These are phyloP conservation scores for Quercus alba DNA, from an alignment of 306 rosid species.

Conservation along the genomic window DNA sequence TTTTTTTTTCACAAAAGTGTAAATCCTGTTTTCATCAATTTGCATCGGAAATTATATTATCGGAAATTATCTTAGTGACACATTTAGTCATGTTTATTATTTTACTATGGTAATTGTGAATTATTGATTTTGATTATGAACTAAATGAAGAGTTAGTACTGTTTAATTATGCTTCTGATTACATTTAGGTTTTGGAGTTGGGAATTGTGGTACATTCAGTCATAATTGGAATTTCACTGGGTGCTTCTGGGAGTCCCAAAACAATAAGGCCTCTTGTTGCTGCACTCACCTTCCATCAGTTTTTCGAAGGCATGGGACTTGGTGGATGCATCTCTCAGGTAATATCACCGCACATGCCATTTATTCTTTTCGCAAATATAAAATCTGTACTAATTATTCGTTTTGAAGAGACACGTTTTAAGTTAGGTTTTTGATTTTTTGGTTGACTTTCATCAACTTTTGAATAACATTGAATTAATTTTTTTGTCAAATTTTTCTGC, in stretches of 20 bases:
- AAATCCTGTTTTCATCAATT: too few relatives aligned
- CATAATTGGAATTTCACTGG: constrained; percentile 74
- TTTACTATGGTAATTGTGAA: too few relatives aligned
- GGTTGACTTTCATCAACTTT: neutral
- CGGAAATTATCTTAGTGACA: too few relatives aligned
- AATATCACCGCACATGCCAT: neutral
- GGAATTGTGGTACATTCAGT: constrained; percentile 84
- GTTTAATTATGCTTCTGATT: neutral
- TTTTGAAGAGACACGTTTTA: neutral
- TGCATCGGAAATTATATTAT: too few relatives aligned
- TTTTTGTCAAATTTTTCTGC: neutral
- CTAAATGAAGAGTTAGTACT: too few relatives aligned
- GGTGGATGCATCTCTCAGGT: constrained; percentile 89
- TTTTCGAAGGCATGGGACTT: constrained; percentile 90
- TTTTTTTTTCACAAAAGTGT: too few relatives aligned
- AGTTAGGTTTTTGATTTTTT: too few relatives aligned
- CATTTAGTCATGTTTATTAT: too few relatives aligned
- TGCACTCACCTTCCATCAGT: constrained; percentile 78
- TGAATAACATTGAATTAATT: neutral
- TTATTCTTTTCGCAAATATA: too few relatives aligned
- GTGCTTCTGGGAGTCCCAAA: constrained; percentile 65
- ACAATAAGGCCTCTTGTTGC: constrained; percentile 66
- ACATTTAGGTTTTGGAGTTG: constrained; percentile 58
- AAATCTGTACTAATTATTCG: too few relatives aligned
- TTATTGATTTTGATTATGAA: too few relatives aligned